These are phyloP conservation scores for Boletus subcaerulescens DNA, from an alignment of 768 basidiomycete species.

Conservation along the genomic window DNA sequence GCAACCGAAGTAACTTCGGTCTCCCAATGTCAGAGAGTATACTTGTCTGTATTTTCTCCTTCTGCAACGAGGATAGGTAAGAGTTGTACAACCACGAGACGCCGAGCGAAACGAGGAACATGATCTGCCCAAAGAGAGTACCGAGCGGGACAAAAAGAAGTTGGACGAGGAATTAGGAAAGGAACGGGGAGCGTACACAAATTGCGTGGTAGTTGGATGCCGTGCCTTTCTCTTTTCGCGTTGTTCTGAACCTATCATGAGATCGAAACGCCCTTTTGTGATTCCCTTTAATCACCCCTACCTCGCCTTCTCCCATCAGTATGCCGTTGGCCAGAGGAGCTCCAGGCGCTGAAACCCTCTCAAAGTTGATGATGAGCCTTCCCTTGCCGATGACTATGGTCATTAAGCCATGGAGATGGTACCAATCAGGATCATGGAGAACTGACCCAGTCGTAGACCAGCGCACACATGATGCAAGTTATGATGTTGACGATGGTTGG, in stretches of 20 bases:
- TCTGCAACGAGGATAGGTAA: constrained; percentile 36
- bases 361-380: constrained; percentile 11
- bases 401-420: constrained; percentile 30
- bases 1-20: constrained; percentile 10
- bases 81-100: constrained; percentile 36
- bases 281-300: constrained; percentile 31
- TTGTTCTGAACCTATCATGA: constrained; percentile 7
- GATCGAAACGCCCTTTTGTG: constrained; percentile 28
- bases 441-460: constrained; percentile 35
- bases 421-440: constrained; percentile 32
- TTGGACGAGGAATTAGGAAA: constrained; percentile 32
- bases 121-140: constrained; percentile 33
- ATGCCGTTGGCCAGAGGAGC: constrained; percentile 31
- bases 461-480: constrained; percentile 23
- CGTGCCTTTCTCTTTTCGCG: neutral
- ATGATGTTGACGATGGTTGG: constrained; percentile 12
- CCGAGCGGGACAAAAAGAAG: constrained; percentile 36
- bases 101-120: constrained; percentile 32
- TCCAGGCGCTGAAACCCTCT: constrained; percentile 12
- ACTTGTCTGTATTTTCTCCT: constrained; percentile 19
- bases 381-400: constrained; percentile 25
- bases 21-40: constrained; percentile 14
- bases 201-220: constrained; percentile 10
- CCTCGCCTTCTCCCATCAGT: constrained; percentile 10
- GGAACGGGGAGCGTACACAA: constrained; percentile 25